These are phyloP conservation scores for Cladophialophora psammophila DNA, from an alignment of 2,329 filamentous ascomycete species.

Conservation along the genomic window DNA sequence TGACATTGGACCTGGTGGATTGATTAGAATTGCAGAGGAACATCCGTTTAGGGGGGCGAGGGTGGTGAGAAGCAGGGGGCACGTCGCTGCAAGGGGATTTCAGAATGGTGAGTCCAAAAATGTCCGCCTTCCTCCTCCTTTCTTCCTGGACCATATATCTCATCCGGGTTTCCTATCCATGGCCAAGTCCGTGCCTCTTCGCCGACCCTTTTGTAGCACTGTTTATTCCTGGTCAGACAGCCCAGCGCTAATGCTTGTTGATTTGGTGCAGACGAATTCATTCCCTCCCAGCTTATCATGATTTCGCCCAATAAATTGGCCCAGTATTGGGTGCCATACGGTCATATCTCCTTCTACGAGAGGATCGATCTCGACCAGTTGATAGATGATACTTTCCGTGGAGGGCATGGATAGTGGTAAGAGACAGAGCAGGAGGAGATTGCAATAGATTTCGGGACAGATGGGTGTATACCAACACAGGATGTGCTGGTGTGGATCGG, in stretches of 20 bases:
- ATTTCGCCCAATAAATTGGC: constrained; percentile 79
- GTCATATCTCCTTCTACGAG: constrained; percentile 54
- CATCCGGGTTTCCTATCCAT: no score
- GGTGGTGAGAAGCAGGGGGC: constrained; percentile 76
- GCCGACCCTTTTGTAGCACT: no score
- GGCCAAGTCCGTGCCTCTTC: no score
- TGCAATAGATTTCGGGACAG: background rate
- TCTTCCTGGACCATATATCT: background rate
- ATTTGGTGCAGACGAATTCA: constrained; percentile 70
- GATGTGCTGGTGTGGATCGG: background rate
- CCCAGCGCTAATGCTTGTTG: background rate
- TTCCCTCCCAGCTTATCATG: constrained; percentile 77
- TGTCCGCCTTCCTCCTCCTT: background rate
- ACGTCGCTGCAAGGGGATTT: constrained; percentile 79
- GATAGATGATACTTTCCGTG: constrained; percentile 40
- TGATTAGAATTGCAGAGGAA: constrained; percentile 70
- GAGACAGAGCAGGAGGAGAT: background rate
- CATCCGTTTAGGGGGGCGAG: constrained; percentile 75
- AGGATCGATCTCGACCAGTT: constrained; percentile 53
- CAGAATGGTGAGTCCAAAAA: constrained; percentile 65
- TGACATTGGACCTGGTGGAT: constrained; percentile 73
- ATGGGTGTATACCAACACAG: background rate
- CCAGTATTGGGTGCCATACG: constrained; percentile 76
- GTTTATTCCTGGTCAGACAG: no score
- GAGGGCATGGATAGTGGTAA: constrained; percentile 3